Evolutionary conservation across 768 basidiomycete species (phyloP), one percentile per base, ranked within the genome.

Genomic region (Dictyophora rubrovolvata): DNA sequence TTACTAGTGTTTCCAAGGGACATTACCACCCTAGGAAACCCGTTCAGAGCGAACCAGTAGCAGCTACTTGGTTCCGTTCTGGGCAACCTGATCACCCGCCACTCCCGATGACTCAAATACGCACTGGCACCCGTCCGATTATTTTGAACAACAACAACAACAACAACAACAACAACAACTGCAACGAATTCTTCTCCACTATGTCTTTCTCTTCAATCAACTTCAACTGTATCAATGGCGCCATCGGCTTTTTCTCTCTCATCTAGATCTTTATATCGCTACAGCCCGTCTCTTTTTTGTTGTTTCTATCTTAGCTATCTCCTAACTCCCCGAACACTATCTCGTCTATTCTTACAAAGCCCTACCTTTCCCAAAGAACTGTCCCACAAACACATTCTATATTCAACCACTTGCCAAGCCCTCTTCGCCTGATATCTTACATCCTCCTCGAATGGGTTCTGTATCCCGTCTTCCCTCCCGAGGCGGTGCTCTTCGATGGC

Each of bases 401-500:
- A 28, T 42, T n/a, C 12, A 42, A 42, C n/a, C 42, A 42, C 12
- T 42, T 42, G n/a, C 42, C 12, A 42, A 42, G 14, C 42, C 12
- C 11, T 42, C 12, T n/a, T 37, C 36, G n/a, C 42, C n/a, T n/a
- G n/a, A 42, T 42, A 42, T n/a, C 12, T 42, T 42, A 42, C 10
- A 42, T 42, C 42, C 36, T 18, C 12, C 11, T 18, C 28, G 16
- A 46, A 59, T 59, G 57, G 36, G 49, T 22, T 51, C 57, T 16
- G 57, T 59, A 21, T 50, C 57, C 14, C 57, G 57, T 17, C 11
- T 59, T 33, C 57, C 48, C 11, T 36, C 57, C 16, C 23, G 50
- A 23, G 49, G 57, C 20, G 80, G 83, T 62, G 75, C 85, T 69
- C 75, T 83, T 65, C 84, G 89, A 65, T 90, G 88, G 87, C 89